Conservation (phyloP, 1,139 yeast genomes). For the Scheffersomyces stambukii region DNA sequence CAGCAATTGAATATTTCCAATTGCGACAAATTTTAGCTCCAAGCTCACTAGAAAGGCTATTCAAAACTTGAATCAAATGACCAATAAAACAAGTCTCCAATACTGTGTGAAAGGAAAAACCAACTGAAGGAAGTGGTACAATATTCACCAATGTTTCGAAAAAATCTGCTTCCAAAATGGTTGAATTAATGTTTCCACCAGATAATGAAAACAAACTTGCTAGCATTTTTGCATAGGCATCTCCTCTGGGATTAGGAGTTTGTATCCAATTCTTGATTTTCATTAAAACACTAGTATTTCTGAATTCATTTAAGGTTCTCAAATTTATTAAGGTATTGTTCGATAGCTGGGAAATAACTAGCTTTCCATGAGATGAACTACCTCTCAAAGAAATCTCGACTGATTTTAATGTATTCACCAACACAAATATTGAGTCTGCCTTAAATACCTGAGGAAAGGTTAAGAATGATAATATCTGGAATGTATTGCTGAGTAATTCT, state of each 20-base stretch:
- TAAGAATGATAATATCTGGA: conserved; percentile 30
- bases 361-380: conserved; percentile 25
- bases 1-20: conserved; percentile 23
- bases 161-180: conserved; percentile 46
- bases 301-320: conserved; percentile 48
- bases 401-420: conserved; percentile 57
- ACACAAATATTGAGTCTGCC: conserved; percentile 32
- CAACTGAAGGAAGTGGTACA: conserved; percentile 39
- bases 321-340: conserved; percentile 56
- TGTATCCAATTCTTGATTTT: conserved; percentile 27
- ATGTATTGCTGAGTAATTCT: conserved; percentile 30
- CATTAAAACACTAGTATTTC: conserved; percentile 32
- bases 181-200: conserved; percentile 19
- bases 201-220: conserved; percentile 34
- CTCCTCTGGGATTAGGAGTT: conserved; percentile 21
- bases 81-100: conserved; percentile 40
- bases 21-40: conserved; percentile 18
- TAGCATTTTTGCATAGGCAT: conserved; percentile 30
- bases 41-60: conserved; percentile 22
- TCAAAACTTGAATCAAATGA: conserved; percentile 30
- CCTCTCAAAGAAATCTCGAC: conserved; percentile 70
- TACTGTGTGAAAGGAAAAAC: conserved; percentile 35
- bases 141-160: conserved; percentile 49
- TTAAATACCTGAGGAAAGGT: conserved; percentile 39
- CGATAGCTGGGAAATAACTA: conserved; percentile 56